Evolutionary conservation across 768 basidiomycete genomes (phyloP).

Genomic region (Pilatotrama ljubarskyi): DNA sequence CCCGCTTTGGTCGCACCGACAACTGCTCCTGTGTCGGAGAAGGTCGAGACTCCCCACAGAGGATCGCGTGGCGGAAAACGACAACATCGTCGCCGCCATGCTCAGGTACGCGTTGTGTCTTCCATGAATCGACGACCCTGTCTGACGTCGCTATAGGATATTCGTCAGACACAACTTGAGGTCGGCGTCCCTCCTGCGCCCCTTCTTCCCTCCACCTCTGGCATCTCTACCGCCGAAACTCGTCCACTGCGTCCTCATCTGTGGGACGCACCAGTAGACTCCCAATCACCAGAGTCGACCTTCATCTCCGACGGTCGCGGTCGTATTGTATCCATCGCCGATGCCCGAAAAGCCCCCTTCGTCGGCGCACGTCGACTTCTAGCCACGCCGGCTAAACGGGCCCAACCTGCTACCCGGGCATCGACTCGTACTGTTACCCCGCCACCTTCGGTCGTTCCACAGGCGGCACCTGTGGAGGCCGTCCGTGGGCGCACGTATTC

Average conservation of each 20-base stretch:
- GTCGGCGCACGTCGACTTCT: not conserved
- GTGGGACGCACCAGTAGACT: not conserved
- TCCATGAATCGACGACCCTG: no score
- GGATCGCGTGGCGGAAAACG: not conserved
- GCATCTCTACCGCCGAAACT: no score
- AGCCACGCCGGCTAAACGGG: not conserved
- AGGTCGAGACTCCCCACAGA: not conserved
- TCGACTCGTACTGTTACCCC: not conserved
- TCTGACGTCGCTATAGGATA: not conserved
- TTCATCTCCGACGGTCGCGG: not conserved
- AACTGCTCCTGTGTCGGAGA: not conserved
- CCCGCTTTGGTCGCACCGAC: not conserved
- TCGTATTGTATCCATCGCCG: not conserved
- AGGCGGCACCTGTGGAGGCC: not conserved
- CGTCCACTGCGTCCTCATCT: no score
- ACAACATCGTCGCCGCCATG: not conserved
- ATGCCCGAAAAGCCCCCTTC: not conserved
- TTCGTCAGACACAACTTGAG: no score
- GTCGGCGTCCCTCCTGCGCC: not conserved
- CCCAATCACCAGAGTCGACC: no score
- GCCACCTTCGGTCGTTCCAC: not conserved
- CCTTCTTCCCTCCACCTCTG: not conserved
- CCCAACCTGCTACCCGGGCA: not conserved
- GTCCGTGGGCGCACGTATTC: not conserved
- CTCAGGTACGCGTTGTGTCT: not conserved